Conservation (phyloP, 2,329 filamentous ascomycete species). For the Aureobasidium sp. region DNA sequence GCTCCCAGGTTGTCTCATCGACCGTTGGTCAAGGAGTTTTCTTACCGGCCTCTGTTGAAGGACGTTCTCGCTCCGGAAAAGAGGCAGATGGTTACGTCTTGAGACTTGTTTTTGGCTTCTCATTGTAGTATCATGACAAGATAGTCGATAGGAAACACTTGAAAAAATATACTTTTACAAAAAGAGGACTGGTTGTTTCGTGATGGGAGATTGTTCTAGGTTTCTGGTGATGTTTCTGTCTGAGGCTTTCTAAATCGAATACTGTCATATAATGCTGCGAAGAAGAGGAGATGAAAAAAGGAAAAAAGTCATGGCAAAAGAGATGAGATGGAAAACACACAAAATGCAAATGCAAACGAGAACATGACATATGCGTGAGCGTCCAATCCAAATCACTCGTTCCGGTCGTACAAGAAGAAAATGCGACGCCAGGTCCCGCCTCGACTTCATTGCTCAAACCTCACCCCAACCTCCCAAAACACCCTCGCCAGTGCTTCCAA, state of each 20-base stretch:
- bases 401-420: not conserved
- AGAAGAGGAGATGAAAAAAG: not conserved
- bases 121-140: not conserved
- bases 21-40: no score
- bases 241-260: not conserved
- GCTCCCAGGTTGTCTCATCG: not conserved
- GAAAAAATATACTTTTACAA: not conserved
- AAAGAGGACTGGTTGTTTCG: not conserved
- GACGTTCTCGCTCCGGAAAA: no score
- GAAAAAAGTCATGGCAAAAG: not conserved
- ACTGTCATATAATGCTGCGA: not conserved
- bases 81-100: not conserved
- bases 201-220: not conserved
- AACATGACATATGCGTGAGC: not conserved
- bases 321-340: not conserved
- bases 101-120: not conserved
- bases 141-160: not conserved
- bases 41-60: no score
- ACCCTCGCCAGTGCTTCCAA: conserved; percentile 51
- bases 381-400: not conserved
- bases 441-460: conserved; percentile 30
- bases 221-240: not conserved
- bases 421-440: not conserved
- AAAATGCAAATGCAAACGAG: not conserved
- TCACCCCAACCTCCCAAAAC: conserved; percentile 74